phyloP scores from a whole-genome alignment of 805 yeast species.

The Yarrowia alimentaria region DNA sequence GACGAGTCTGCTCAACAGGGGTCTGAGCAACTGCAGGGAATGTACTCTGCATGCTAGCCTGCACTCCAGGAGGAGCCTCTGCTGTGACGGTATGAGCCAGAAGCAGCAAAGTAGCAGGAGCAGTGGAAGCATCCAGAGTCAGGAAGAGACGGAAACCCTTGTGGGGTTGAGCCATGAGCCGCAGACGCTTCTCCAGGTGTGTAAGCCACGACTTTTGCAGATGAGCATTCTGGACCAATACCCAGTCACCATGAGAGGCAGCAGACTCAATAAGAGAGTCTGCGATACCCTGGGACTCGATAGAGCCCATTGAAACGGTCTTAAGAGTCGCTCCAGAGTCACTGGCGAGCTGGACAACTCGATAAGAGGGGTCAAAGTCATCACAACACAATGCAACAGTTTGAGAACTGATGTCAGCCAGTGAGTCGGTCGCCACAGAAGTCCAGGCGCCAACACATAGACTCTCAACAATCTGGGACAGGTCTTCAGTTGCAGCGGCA shows the following conservation, averaged over 20 bases:
- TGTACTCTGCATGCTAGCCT: constrained; percentile 37
- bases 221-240: constrained; percentile 78
- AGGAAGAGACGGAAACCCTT: constrained; percentile 46
- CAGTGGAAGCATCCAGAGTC: constrained; percentile 46
- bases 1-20: constrained; percentile 49
- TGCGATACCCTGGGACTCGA: constrained; percentile 60
- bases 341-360: constrained; percentile 32
- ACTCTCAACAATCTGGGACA: constrained; percentile 15
- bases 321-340: constrained; percentile 30
- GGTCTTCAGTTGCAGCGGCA: constrained; percentile 12
- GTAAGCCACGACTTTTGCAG: constrained; percentile 65
- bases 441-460: not conserved
- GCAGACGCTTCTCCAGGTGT: constrained; percentile 50
- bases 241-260: constrained; percentile 61
- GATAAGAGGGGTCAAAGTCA: not conserved
- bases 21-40: no score
- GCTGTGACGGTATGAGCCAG: constrained; percentile 55
- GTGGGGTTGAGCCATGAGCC: constrained; percentile 33
- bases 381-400: no score
- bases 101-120: constrained; percentile 56
- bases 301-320: constrained; percentile 68
- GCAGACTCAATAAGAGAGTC: constrained; percentile 51
- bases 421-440: constrained; percentile 4
- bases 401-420: no score
- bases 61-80: constrained; percentile 65